These are phyloP conservation scores for Elaphomyces granulatus DNA, from an alignment of 495 filamentous ascomycete genomes.

Conservation along the genomic window DNA sequence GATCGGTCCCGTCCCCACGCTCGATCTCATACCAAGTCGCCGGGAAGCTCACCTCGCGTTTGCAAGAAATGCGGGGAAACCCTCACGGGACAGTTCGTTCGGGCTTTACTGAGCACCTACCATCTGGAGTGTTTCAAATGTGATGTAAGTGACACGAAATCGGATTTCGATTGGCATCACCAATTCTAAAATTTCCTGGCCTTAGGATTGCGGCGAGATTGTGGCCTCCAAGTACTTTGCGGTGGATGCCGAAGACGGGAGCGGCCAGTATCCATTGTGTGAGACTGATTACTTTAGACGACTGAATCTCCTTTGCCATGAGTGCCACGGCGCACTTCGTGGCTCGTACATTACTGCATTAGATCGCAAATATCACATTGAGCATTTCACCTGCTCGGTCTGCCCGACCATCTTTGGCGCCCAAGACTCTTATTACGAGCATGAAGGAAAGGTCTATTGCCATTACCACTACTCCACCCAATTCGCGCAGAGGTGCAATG, in stretches of 20 bases:
- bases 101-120: slow-evolving; percentile 80
- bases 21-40: slow-evolving; percentile 28
- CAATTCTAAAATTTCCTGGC: slow-evolving; percentile 1
- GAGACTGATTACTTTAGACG: slow-evolving; percentile 96
- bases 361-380: slow-evolving; percentile 96
- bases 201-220: slow-evolving; percentile 84
- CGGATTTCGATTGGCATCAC: slow-evolving; percentile 1
- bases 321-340: slow-evolving; percentile 84
- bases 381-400: slow-evolving; percentile 96
- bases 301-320: slow-evolving; percentile 76
- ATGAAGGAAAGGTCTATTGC: slow-evolving; percentile 91
- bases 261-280: slow-evolving; percentile 85
- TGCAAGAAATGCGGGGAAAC: slow-evolving; percentile 82
- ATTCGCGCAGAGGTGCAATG: slow-evolving; percentile 91
- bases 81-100: slow-evolving; percentile 89
- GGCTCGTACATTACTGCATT: slow-evolving; percentile 97
- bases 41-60: slow-evolving; percentile 33
- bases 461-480: slow-evolving; percentile 98
- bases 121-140: slow-evolving; percentile 98
- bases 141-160: slow-evolving; percentile 45
- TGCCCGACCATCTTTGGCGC: slow-evolving; percentile 97
- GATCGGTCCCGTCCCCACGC: slow-evolving; percentile 33
- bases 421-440: slow-evolving; percentile 97
- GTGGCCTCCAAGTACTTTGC: slow-evolving; percentile 99
- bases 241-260: slow-evolving; percentile 73